phyloP scores from a whole-genome alignment of 805 yeast genomes.

The Schizosaccharomyces japonicus region DNA sequence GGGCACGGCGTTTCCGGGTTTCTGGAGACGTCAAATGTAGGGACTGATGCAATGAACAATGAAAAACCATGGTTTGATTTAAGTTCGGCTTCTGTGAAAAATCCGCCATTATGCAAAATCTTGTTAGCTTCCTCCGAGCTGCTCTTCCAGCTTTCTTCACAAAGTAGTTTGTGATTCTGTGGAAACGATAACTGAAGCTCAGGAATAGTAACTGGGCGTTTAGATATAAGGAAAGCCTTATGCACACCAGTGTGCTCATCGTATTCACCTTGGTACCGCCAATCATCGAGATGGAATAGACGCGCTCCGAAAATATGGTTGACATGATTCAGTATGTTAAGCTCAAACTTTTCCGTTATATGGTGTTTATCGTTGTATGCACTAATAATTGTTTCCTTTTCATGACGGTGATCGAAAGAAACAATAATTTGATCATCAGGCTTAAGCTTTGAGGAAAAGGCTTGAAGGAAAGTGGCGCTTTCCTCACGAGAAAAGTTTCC shows the following conservation, averaged over 20 bases:
- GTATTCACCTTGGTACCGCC: conserved; percentile 10
- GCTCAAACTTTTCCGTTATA: conserved; percentile 9
- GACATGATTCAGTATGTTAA: conserved; percentile 10
- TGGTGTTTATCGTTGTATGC: conserved; percentile 11
- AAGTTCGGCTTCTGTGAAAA: background rate
- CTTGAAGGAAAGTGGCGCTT: conserved; percentile 8
- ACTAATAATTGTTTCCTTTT: conserved; percentile 7
- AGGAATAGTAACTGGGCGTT: conserved; percentile 4
- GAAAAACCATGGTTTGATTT: too few relatives aligned
- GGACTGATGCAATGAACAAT: conserved; percentile 8
- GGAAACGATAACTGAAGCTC: background rate
- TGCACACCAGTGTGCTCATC: conserved; percentile 9
- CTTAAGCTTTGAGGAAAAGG: conserved; percentile 6
- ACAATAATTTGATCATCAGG: conserved; percentile 9
- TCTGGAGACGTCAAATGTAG: conserved; percentile 6
- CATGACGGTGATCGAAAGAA: conserved; percentile 11
- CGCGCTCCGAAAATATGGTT: conserved; percentile 7
- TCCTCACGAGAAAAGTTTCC: conserved; percentile 10
- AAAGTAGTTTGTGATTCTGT: conserved; percentile 7
- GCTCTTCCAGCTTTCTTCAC: conserved; percentile 11
- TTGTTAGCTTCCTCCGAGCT: conserved; percentile 6
- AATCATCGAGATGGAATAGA: conserved; percentile 7
- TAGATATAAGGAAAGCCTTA: conserved; percentile 10
- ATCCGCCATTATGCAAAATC: conserved; percentile 2
- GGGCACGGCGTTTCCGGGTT: conserved; percentile 7